phyloP scores from a whole-genome alignment of 495 filamentous ascomycete genomes.

The Penicilliopsis zonata region DNA sequence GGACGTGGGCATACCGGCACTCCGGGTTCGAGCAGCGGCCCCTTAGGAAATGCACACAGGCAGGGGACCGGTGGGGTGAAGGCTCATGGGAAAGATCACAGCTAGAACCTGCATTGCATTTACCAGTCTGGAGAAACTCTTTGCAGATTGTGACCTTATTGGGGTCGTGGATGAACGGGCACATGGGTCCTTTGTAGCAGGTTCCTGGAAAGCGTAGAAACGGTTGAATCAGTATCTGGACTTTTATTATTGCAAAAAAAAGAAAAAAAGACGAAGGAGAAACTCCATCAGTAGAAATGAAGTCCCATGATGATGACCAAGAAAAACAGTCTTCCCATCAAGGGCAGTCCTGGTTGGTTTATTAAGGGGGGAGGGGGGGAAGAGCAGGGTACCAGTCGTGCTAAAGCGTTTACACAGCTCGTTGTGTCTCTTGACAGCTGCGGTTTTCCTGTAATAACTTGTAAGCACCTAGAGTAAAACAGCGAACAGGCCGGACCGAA shows the following conservation, averaged over 20 bases:
- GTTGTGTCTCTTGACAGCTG: conserved; percentile 52
- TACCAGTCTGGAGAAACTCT: conserved; percentile 66
- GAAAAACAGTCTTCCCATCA: too few species aligned
- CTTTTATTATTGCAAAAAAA: background rate
- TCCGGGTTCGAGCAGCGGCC: conserved; percentile 81
- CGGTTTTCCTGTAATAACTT: conserved; percentile 24
- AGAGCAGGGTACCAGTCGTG: conserved; percentile 67
- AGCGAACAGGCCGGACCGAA: too few species aligned
- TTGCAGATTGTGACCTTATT: conserved; percentile 87
- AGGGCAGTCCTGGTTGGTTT: background rate
- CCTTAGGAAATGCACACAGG: conserved; percentile 81
- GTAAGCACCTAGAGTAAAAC: conserved; percentile 16
- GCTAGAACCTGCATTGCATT: conserved; percentile 64
- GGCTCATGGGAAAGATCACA: conserved; percentile 93
- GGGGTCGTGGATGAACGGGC: conserved; percentile 75
- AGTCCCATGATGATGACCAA: too few species aligned
- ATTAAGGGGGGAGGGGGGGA: conserved; percentile 2
- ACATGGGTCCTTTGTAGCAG: conserved; percentile 68
- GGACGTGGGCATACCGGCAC: conserved; percentile 84
- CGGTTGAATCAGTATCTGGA: conserved; percentile 13
- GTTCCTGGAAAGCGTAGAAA: conserved; percentile 44
- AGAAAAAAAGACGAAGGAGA: conserved; percentile 1
- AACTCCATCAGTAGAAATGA: too few species aligned
- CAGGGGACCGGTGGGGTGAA: conserved; percentile 71
- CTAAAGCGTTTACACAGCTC: conserved; percentile 83